Evolutionary conservation across 2,329 filamentous ascomycete genomes (phyloP), one percentile per base, ranked within the genome.

Genomic region (Fusarium agapanthi): DNA sequence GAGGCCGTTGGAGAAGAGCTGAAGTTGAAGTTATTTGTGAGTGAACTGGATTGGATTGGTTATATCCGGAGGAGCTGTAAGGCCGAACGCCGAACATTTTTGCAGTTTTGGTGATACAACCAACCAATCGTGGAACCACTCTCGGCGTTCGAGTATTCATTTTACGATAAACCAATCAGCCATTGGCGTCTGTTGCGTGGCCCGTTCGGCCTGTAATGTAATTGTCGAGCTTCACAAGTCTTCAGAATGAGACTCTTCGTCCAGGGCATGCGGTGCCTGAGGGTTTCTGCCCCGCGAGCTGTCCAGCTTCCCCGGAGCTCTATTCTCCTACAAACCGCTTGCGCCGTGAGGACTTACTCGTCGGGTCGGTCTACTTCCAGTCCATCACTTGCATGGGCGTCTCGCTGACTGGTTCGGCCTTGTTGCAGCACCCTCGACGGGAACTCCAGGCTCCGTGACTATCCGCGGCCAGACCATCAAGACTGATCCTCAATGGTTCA

Each of bases 401-500:
- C 56, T 69, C 53, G 60, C 73, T 77, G 74, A 77, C 76, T 61
- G 55, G 47, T 48, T 68, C 73, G 57, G 50, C 53, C 41, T 41
- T 56, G 43, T 61, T 67, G 57, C 50, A 77, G 76, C 51, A 55
- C 57, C 65, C 48, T 40, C 70, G 71, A 76, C 70, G 61, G 78
- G 74, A 66, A 76, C 79, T 24, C 76, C 79, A 37, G 61, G 56
- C 61, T 64, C 63, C 22, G 82, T 92, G 70, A 86, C 83, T 16
- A 87, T 96, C 71, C 88, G 91, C 75, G 91, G 88, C 72, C 87
- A 86, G 69, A 83, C 82, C 15, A 79, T 83, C 24, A 91, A 88
- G 24, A 76, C 71, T 9, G 95, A 98, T 80, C 82, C 88, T 61
- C 82, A 87, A 58, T 98, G 94, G 93, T 96, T 92, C 82, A 99